Evolutionary conservation across 257 asterid genomes (phyloP).

Genomic region (Solanum chilense): DNA sequence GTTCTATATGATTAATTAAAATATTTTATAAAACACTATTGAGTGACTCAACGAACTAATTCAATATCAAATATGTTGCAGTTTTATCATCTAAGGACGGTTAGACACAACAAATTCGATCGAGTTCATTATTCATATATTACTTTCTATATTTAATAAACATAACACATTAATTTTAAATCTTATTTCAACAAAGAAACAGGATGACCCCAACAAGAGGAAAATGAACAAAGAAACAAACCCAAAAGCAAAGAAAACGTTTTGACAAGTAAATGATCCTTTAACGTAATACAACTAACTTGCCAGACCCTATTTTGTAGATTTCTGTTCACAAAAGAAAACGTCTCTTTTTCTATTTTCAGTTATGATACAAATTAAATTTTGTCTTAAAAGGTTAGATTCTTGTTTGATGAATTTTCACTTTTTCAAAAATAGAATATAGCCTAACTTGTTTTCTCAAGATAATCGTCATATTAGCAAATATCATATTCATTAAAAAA

Average conservation of each 20-base stretch:
- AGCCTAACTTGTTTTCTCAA: not conserved
- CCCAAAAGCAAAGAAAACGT: not conserved
- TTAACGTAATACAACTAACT: not conserved
- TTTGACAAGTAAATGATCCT: not conserved
- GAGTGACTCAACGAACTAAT: not conserved
- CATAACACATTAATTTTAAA: not conserved
- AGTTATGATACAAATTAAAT: not conserved
- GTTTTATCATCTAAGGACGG: too few relatives aligned
- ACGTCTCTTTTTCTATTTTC: not conserved
- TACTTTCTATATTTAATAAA: too few relatives aligned
- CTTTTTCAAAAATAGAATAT: not conserved
- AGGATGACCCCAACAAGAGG: not conserved
- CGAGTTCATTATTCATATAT: not conserved
- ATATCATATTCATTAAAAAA: too few relatives aligned
- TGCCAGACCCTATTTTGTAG: not conserved
- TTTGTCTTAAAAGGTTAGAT: not conserved
- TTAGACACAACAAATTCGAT: not conserved
- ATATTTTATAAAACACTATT: not conserved
- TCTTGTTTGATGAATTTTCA: not conserved
- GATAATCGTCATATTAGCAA: too few relatives aligned
- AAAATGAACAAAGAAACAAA: not conserved
- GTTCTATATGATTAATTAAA: too few relatives aligned
- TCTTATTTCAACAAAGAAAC: not conserved
- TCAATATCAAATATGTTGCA: not conserved
- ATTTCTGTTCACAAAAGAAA: not conserved